These are phyloP conservation scores for Dinochytrium kinnereticum DNA, from an alignment of 371 early-diverging fungal species.

Conservation along the genomic window DNA sequence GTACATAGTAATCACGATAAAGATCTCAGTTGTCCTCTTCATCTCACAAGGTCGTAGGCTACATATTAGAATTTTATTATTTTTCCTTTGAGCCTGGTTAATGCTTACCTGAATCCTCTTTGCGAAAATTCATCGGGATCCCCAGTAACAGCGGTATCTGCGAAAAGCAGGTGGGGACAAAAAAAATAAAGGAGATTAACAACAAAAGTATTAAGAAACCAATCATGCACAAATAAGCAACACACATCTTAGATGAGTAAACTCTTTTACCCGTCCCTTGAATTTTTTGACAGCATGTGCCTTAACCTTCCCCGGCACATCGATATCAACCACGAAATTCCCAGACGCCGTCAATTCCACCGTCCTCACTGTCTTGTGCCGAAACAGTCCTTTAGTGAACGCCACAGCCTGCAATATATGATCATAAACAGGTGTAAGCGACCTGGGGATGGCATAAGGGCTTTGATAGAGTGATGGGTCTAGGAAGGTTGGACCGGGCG, in stretches of 20 bases:
- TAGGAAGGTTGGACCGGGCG: neutral
- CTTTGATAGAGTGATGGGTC: neutral
- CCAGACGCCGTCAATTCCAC: conserved; percentile 48
- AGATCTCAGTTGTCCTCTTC: conserved; percentile 41
- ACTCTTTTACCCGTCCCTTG: conserved; percentile 34
- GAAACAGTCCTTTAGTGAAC: conserved; percentile 27
- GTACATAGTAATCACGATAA: conserved; percentile 63
- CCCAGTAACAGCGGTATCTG: conserved; percentile 52
- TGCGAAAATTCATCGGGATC: conserved; percentile 51
- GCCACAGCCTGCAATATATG: neutral
- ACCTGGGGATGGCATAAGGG: neutral
- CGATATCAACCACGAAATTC: conserved; percentile 54
- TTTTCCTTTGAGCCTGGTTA: neutral
- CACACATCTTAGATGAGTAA: conserved; percentile 47
- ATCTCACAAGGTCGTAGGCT: neutral
- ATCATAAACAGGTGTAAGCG: neutral
- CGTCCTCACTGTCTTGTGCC: conserved; percentile 49
- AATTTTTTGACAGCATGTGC: conserved; percentile 6
- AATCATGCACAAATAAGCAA: neutral
- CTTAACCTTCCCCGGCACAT: conserved; percentile 50
- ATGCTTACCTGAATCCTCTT: conserved; percentile 36
- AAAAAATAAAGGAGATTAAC: neutral
- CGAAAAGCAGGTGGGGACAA: neutral
- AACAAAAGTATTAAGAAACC: neutral
- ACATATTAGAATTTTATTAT: neutral